Evolutionary conservation across 352 stramenopile genomes (phyloP), one percentile per base, ranked within the genome.

Genomic region (Phytophthora fragariae): DNA sequence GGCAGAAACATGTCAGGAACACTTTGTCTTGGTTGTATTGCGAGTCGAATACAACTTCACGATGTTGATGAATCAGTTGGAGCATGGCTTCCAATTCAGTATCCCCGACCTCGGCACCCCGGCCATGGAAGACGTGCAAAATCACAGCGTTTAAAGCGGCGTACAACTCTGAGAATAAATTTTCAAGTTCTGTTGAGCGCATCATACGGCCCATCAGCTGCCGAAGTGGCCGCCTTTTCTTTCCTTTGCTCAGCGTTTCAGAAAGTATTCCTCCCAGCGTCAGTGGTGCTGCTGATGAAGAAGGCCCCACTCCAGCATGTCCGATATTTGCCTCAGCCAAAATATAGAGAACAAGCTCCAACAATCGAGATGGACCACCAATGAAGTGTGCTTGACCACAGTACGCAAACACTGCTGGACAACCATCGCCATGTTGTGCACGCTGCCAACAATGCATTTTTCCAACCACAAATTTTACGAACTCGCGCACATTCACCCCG

Each of bases 361-460:
- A 63, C 52, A 94, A 59, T 1, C 72, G 65, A 53, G 79, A 81
- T 6, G 86, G 85, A 0, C 86, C 86, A 29, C 75, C 81, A 15
- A 75, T 59, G 44, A 93, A 93, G 62, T 91, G 85, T 15, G 85
- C 74, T 63, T 56, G 74, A 17, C 80, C 78, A 55, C 83, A 92
- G 29, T 84, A 92, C 39, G 61, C 70, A 67, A 91, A 85, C 2
- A 68, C 58, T 15, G 57, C 21, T 14, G 86, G 84, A 41, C 86
- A 93, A 6, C 75, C 80, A 44, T 92, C 84, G 2, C 86, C 84
- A 31, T 92, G 81, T 58, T 94, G 86, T 10, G 86, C 72, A 27
- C 80, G 77, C 55, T 94, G 86, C 86, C 85, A 94, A 35, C 76
- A 77, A 24, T 90, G 83, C 82, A 92, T 92, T 47, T 86, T 91